These are phyloP conservation scores for Nakaseomyces sp. DNA, from an alignment of 1,139 yeast species.

Conservation along the genomic window DNA sequence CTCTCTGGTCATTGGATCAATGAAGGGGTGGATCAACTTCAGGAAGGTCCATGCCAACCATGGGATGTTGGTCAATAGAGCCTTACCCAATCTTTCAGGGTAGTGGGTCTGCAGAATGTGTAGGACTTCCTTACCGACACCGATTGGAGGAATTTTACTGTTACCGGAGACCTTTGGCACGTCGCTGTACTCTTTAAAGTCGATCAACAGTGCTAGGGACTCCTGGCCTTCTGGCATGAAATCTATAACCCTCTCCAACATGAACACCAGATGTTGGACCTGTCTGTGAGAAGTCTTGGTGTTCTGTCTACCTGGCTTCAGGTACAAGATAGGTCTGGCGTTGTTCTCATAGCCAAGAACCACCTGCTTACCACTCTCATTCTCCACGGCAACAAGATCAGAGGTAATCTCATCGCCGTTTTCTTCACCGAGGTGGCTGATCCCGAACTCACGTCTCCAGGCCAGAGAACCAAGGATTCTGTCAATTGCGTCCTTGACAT, in stretches of 20 bases:
- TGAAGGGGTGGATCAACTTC: constrained; percentile 84
- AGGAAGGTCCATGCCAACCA: constrained; percentile 87
- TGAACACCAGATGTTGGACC: constrained; percentile 85
- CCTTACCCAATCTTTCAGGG: constrained; percentile 90
- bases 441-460: constrained; percentile 92
- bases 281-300: constrained; percentile 80
- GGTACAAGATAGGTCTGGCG: constrained; percentile 79
- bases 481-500: constrained; percentile 54
- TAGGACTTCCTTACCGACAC: constrained; percentile 65
- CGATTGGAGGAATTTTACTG: constrained; percentile 70
- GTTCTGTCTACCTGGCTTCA: constrained; percentile 89
- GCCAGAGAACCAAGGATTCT: constrained; percentile 68
- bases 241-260: constrained; percentile 83
- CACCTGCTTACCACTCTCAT: constrained; percentile 81
- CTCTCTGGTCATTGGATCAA: constrained; percentile 89
- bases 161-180: constrained; percentile 44
- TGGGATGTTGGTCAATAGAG: constrained; percentile 83
- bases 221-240: constrained; percentile 96
- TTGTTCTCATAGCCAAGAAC: constrained; percentile 84
- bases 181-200: constrained; percentile 64
- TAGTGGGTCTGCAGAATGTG: constrained; percentile 83
- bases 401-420: constrained; percentile 45
- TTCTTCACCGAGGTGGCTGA: constrained; percentile 43
- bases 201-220: constrained; percentile 78
- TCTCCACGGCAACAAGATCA: constrained; percentile 59